Conservation (phyloP, 495 filamentous ascomycete species). For the Lasiosphaeria ovina region DNA sequence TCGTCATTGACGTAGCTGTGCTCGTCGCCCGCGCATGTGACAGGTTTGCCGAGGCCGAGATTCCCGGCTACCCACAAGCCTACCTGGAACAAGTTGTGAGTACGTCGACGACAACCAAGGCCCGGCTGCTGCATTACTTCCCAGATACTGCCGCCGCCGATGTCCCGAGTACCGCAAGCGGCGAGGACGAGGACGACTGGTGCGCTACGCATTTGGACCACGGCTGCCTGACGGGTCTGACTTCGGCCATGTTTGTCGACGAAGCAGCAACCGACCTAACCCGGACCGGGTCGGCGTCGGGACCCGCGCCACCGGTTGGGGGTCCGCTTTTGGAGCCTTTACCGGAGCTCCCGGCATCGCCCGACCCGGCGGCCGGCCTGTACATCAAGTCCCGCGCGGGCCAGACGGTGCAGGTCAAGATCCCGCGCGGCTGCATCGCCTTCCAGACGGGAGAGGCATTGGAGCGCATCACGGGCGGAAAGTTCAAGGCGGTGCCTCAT, state of each 20-base stretch:
- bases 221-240: conserved; percentile 90
- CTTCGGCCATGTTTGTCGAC: conserved; percentile 93
- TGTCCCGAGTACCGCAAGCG: conserved; percentile 26
- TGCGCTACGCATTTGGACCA: conserved; percentile 94
- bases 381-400: conserved; percentile 88
- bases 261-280: conserved; percentile 57
- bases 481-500: conserved; percentile 92
- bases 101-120: conserved; percentile 85
- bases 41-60: conserved; percentile 73
- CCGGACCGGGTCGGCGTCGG: conserved; percentile 30
- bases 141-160: conserved; percentile 48
- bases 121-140: conserved; percentile 91
- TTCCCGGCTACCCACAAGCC: conserved; percentile 67
- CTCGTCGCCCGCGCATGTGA: conserved; percentile 88
- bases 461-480: conserved; percentile 81
- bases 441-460: conserved; percentile 96
- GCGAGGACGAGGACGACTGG: conserved; percentile 81
- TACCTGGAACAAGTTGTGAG: conserved; percentile 87
- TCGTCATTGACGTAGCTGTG: conserved; percentile 86
- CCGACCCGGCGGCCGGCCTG: conserved; percentile 79
- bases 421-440: conserved; percentile 84
- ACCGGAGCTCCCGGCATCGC: conserved; percentile 66
- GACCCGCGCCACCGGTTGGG: background rate
- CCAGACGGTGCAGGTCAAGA: conserved; percentile 77
- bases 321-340: conserved; percentile 48